Evolutionary conservation across 2,329 filamentous ascomycete species (phyloP).

Genomic region (Ceratocystis papillata): DNA sequence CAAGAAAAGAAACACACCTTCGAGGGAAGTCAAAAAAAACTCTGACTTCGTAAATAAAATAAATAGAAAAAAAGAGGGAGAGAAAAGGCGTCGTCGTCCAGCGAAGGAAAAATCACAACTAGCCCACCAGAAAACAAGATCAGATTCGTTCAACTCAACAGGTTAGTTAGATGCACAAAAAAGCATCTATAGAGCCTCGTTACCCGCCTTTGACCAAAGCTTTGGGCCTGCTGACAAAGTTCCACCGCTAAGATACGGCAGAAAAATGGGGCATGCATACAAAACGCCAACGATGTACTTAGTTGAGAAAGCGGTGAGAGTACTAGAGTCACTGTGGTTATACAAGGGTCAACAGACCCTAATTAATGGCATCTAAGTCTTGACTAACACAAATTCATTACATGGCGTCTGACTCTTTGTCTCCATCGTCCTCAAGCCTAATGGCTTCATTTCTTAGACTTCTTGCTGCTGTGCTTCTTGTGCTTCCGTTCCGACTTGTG

Average conservation of each 20-base stretch:
- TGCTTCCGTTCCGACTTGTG: conserved; percentile 15
- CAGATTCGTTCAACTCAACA: not conserved
- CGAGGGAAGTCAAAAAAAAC: not conserved
- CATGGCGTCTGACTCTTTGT: not conserved
- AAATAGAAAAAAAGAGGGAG: not conserved
- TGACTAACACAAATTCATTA: not conserved
- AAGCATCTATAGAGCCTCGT: not conserved
- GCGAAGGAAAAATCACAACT: not conserved
- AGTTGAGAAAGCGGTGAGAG: too few species aligned
- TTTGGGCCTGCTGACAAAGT: not conserved
- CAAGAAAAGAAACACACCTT: conserved; percentile 2
- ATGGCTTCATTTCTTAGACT: conserved; percentile 1
- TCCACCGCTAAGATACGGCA: not conserved
- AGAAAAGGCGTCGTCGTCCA: not conserved
- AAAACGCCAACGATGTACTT: too few species aligned
- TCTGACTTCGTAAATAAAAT: not conserved
- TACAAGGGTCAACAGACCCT: not conserved
- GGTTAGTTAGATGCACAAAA: not conserved
- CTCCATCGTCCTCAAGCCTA: not conserved
- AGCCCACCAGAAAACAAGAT: not conserved
- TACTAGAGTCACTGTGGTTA: too few species aligned
- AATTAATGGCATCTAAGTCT: not conserved
- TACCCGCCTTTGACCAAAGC: not conserved
- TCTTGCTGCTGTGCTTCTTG: conserved; percentile 18
- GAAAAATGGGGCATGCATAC: not conserved